A percentile compares a stretch with the other conserved stretches of the same genome.
Evolutionary conservation across 495 filamentous ascomycete genomes (phyloP).

Genomic region (Aeminium ludgeri): DNA sequence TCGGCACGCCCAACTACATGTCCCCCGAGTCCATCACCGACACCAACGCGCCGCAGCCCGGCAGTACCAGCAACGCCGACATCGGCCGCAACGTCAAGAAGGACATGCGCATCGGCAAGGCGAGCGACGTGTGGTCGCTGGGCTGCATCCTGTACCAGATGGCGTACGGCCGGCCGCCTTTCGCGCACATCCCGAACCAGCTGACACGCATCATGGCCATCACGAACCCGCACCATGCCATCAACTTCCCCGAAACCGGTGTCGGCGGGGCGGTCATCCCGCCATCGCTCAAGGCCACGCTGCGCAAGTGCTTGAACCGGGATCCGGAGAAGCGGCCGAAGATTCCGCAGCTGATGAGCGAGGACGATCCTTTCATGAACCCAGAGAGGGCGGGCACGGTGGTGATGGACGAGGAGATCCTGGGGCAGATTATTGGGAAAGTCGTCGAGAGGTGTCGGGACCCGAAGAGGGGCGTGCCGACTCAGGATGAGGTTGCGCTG

Average conservation of each 20-base stretch:
- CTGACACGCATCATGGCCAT: conserved; percentile 65
- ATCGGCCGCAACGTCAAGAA: conserved; percentile 22
- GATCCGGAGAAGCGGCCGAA: conserved; percentile 64
- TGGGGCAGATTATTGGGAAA: conserved; percentile 57
- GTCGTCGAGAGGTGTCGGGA: conserved; percentile 58
- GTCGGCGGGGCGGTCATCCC: conserved; percentile 60
- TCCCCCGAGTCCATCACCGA: conserved; percentile 85
- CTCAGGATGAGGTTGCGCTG: conserved; percentile 47
- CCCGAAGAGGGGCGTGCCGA: conserved; percentile 40
- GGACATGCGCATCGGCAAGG: conserved; percentile 88
- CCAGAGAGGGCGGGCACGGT: conserved; percentile 55
- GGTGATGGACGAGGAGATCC: conserved; percentile 57
- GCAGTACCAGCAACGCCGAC: neutral
- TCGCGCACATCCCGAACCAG: conserved; percentile 76
- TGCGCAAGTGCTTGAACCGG: conserved; percentile 65
- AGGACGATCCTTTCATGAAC: conserved; percentile 64
- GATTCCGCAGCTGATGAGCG: conserved; percentile 53
- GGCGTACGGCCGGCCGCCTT: conserved; percentile 84
- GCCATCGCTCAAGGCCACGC: conserved; percentile 47
- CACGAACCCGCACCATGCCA: conserved; percentile 66
- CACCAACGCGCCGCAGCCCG: conserved; percentile 49
- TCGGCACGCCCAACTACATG: conserved; percentile 98
- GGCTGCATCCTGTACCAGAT: conserved; percentile 97
- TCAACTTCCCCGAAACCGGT: conserved; percentile 63
- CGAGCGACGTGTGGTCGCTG: conserved; percentile 87